A percentile compares a stretch with the other conserved stretches of the same genome.
Evolutionary conservation across 345 rosid genomes (phyloP).

Genomic region (Salix dunnii): DNA sequence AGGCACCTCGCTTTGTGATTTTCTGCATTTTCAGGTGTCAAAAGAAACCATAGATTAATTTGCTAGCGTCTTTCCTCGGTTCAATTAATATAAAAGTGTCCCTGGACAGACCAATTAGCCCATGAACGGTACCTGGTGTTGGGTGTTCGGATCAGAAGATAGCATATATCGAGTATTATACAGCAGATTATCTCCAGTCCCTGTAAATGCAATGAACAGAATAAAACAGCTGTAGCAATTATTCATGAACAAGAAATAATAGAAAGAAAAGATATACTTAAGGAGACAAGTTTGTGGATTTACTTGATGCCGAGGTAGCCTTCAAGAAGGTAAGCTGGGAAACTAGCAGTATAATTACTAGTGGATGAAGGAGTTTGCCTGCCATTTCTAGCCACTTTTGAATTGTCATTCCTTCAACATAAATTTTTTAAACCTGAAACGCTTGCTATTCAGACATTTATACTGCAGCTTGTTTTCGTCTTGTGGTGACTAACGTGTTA

Average conservation of each 20-base stretch:
- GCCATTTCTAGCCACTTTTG: background rate
- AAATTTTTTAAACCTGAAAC: too few relatives aligned
- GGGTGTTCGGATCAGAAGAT: background rate
- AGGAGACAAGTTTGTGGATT: background rate
- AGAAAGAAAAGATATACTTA: background rate
- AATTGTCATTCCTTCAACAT: background rate
- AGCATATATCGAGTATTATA: background rate
- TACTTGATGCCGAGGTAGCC: constrained; percentile 7
- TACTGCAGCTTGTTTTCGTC: background rate
- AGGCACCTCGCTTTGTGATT: background rate
- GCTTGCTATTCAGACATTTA: background rate
- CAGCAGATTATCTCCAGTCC: background rate
- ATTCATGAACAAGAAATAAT: background rate
- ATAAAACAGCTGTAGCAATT: too few relatives aligned
- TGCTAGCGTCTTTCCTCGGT: background rate
- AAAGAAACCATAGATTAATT: background rate
- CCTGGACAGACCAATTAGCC: background rate
- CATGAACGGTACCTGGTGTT: background rate
- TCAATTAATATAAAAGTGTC: background rate
- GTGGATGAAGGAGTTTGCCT: background rate
- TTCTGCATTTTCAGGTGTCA: constrained; percentile 3
- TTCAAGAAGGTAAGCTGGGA: constrained; percentile 2
- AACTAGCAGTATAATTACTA: background rate
- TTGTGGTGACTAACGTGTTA: background rate
- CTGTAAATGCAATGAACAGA: background rate